Evolutionary conservation across 805 yeast species (phyloP).

Genomic region (Saccharomyces eubayanus): DNA sequence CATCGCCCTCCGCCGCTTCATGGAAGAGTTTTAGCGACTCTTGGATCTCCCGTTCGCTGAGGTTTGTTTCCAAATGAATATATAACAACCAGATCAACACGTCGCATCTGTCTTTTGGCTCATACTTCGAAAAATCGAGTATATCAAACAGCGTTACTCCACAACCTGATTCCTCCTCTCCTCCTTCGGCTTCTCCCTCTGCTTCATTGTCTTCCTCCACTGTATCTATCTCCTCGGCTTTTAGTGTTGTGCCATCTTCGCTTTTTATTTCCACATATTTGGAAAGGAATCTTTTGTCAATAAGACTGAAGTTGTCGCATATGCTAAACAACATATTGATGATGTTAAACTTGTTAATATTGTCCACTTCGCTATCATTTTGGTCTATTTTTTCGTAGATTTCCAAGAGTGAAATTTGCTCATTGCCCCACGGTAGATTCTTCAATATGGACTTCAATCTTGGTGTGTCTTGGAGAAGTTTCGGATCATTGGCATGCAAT

Average conservation of each 20-base stretch:
- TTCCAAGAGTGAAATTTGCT: conserved; percentile 41
- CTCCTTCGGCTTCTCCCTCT: conserved; percentile 14
- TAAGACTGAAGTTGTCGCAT: conserved; percentile 52
- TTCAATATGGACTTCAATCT: conserved; percentile 82
- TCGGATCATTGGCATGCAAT: conserved; percentile 38
- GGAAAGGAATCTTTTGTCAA: conserved; percentile 32
- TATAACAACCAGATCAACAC: conserved; percentile 80
- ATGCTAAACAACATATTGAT: conserved; percentile 69
- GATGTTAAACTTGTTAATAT: conserved; percentile 44
- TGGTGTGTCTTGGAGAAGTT: conserved; percentile 91
- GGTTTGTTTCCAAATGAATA: conserved; percentile 67
- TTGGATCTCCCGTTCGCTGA: conserved; percentile 42
- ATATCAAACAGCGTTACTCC: conserved; percentile 59
- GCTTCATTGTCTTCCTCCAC: conserved; percentile 1
- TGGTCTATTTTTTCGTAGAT: conserved; percentile 59
- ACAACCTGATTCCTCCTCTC: conserved; percentile 15
- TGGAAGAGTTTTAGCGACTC: conserved; percentile 18
- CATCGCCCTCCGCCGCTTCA: conserved; percentile 4
- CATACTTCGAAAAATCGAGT: conserved; percentile 51
- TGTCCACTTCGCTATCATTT: conserved; percentile 40
- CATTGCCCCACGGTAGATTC: conserved; percentile 28
- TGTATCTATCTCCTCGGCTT: conserved; percentile 2
- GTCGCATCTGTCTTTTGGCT: conserved; percentile 58
- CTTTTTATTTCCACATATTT: conserved; percentile 16
- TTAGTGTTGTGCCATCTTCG: conserved; percentile 5